phyloP scores from a whole-genome alignment of 202 grass and related monocot genomes.

The Panicum virgatum region DNA sequence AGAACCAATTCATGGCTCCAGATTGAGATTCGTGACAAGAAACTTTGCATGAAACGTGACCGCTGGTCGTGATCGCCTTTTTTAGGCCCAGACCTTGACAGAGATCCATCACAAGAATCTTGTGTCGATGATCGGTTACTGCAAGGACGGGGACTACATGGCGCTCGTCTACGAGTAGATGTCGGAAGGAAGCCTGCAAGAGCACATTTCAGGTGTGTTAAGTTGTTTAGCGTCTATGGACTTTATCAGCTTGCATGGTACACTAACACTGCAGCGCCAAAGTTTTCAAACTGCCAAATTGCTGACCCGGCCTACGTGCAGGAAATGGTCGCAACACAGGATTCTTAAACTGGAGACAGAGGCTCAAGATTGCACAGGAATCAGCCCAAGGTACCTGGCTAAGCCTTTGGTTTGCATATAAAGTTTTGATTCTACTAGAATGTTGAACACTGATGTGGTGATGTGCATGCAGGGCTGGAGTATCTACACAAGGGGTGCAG shows the following conservation, averaged over 20 bases:
- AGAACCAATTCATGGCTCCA: too few relatives aligned
- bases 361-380: conserved; percentile 51
- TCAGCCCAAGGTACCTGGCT: conserved; percentile 73
- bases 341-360: conserved; percentile 48
- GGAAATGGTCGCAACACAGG: neutral
- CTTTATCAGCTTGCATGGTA: too few relatives aligned
- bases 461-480: conserved; percentile 34
- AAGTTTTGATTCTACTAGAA: neutral
- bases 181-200: conserved; percentile 55
- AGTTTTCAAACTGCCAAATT: too few relatives aligned
- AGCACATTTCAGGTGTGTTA: conserved; percentile 49
- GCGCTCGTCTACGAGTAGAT: conserved; percentile 72
- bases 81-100: conserved; percentile 54
- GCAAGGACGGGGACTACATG: conserved; percentile 45
- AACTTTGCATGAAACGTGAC: too few relatives aligned
- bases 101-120: conserved; percentile 67
- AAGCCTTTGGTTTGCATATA: too few relatives aligned
- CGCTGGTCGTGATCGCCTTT: too few relatives aligned
- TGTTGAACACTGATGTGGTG: neutral
- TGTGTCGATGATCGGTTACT: conserved; percentile 60
- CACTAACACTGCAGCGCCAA: too few relatives aligned
- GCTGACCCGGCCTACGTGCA: too few relatives aligned
- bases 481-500: neutral
- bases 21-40: too few relatives aligned
- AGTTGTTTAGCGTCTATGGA: neutral